These are phyloP conservation scores for Excoecaria cochinchinensis DNA, from an alignment of 345 rosid genomes.

Conservation along the genomic window DNA sequence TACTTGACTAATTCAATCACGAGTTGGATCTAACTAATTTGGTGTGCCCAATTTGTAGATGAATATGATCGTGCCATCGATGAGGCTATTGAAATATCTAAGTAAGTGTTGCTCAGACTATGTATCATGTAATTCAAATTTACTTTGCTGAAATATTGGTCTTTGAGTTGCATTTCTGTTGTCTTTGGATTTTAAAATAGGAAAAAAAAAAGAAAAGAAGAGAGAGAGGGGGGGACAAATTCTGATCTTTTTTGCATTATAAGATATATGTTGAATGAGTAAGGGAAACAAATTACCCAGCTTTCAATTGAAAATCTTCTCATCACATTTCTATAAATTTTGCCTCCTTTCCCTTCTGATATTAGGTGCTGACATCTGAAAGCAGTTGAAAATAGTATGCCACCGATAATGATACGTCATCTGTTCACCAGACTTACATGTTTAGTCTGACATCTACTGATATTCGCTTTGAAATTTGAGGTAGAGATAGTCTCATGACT, in stretches of 20 bases:
- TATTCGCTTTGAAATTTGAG: neutral
- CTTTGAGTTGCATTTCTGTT: neutral
- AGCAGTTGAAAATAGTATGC: neutral
- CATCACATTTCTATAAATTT: neutral
- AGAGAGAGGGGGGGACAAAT: neutral
- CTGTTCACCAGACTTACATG: neutral
- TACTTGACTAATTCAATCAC: neutral
- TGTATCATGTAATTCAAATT: constrained; percentile 6
- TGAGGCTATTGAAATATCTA: constrained; percentile 58
- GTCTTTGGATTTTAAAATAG: neutral
- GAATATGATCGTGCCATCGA: constrained; percentile 68
- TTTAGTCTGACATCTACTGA: neutral
- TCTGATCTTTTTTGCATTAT: neutral
- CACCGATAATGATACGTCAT: neutral
- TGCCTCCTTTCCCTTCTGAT: neutral
- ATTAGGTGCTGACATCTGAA: neutral
- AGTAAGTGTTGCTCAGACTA: constrained; percentile 48
- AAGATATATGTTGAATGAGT: neutral
- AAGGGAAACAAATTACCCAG: neutral
- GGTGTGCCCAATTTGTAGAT: constrained; percentile 42
- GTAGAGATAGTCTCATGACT: neutral
- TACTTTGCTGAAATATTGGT: neutral
- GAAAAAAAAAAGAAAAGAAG: no score
- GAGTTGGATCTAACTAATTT: neutral
- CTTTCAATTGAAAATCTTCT: neutral